phyloP scores from a whole-genome alignment of 768 basidiomycete species.

The Mycena vulgaris region DNA sequence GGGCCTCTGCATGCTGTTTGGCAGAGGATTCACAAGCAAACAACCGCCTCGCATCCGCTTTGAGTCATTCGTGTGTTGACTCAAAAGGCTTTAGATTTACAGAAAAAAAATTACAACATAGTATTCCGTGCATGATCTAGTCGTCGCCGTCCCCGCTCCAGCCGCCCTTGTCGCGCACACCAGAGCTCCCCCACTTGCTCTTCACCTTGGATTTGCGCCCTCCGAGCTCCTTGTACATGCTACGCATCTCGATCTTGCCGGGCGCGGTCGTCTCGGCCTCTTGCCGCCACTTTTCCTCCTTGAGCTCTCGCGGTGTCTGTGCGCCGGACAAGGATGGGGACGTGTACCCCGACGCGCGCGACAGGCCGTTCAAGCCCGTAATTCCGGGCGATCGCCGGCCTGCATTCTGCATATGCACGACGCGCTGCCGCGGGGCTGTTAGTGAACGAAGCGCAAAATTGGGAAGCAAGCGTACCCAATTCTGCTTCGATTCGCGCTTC shows the following conservation, averaged over 20 bases:
- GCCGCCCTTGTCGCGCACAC: conserved; percentile 84
- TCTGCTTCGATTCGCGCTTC: conserved; percentile 93
- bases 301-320: conserved; percentile 84
- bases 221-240: conserved; percentile 91
- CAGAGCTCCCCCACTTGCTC: conserved; percentile 75
- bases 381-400: conserved; percentile 58
- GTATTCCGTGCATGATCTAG: conserved; percentile 33
- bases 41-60: conserved; percentile 23
- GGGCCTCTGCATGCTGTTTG: conserved; percentile 53
- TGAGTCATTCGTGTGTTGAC: background rate
- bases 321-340: conserved; percentile 74
- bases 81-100: background rate
- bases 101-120: background rate
- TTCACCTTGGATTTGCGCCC: conserved; percentile 87
- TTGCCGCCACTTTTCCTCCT: conserved; percentile 82
- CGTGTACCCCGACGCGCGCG: conserved; percentile 62
- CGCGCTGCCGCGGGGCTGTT: conserved; percentile 60
- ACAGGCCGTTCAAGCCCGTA: conserved; percentile 46
- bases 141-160: conserved; percentile 61
- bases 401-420: conserved; percentile 60
- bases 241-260: conserved; percentile 89
- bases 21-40: conserved; percentile 14
- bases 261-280: conserved; percentile 71
- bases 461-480: conserved; percentile 73
- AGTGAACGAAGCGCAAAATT: conserved; percentile 16